These are phyloP conservation scores for Triangularia setosa DNA, from an alignment of 2,329 filamentous ascomycete genomes.

Conservation along the genomic window DNA sequence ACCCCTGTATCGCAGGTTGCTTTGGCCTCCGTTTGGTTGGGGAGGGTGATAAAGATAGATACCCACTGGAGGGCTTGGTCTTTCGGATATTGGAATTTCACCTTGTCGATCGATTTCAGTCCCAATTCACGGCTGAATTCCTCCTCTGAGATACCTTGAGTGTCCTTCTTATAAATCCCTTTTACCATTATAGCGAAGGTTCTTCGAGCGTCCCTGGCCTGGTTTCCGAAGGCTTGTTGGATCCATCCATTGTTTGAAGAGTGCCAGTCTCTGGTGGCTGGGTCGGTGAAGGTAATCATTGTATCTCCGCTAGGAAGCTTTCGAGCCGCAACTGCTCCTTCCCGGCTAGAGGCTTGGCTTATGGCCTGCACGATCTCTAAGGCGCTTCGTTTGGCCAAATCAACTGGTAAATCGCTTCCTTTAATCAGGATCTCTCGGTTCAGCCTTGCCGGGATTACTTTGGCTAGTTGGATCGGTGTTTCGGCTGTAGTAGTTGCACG, in stretches of 20 bases:
- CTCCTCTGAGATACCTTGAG: neutral
- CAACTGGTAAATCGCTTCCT: no score
- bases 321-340: no score
- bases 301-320: no score
- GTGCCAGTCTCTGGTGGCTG: neutral
- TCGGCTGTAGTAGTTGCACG: no score
- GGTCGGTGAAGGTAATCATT: no score
- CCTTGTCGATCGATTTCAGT: neutral
- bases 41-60: neutral
- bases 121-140: neutral
- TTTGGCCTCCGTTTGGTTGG: neutral
- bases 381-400: no score
- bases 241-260: neutral
- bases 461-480: no score
- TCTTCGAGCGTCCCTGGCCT: neutral
- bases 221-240: neutral
- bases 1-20: neutral
- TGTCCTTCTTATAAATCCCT: neutral
- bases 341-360: no score
- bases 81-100: neutral
- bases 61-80: neutral
- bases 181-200: neutral
- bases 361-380: no score
- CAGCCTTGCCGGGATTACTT: no score
- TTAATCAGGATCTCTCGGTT: no score